Base-by-base conservation (phyloP, 2,329 filamentous ascomycete species). In the Sporothrix brunneoviolacea region DNA sequence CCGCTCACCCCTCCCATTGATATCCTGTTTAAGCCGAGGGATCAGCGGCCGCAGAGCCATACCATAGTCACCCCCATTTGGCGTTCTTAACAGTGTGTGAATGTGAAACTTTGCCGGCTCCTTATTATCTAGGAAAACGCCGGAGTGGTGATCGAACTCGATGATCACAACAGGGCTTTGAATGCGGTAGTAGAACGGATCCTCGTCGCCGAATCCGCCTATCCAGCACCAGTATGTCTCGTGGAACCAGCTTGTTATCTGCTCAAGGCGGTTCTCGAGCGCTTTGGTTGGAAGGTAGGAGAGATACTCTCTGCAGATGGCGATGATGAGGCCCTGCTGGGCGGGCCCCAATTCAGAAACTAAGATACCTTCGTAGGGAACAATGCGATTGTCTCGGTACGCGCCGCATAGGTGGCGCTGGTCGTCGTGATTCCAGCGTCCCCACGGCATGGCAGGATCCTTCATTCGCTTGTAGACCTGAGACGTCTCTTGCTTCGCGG, bases 211-310 rank as follows among this genome's bases (percentile, higher is more conserved):
- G 54, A 70, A 86, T 0, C 79, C 80, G 4, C 87, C 87, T 48
- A 91, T 90, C 85, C 87, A 91, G 62, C 77, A 79, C 62, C 88
- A 91, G 60, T 87, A 86, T 5, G 86, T 91, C 70, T 90, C 84
- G n/a, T 68, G 59, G 50, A 84, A 79, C 62, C 78, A 75, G 3
- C 64, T 60, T 45, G 72, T 70, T 41, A 83, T 71, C 35, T 82
- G 72, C 1, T 70, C 65, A 1, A 88, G 63, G 15, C 79, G 76
- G 4, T 77, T 61, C 43, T 72, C 60, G 2, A 83, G 72, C 0
- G 84, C 74, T 10, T 61, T 60, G 0, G 65, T 59, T 0, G 86
- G 86, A 0, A 88, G 75, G 55, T 88, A 91, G 0, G 86, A 66
- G 2, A 87, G 68, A 58, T 85, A 90, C 53, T 87, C 74, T 22